Evolutionary conservation across 202 grass and related monocot genomes (phyloP).

Genomic region (Musa balbisiana): DNA sequence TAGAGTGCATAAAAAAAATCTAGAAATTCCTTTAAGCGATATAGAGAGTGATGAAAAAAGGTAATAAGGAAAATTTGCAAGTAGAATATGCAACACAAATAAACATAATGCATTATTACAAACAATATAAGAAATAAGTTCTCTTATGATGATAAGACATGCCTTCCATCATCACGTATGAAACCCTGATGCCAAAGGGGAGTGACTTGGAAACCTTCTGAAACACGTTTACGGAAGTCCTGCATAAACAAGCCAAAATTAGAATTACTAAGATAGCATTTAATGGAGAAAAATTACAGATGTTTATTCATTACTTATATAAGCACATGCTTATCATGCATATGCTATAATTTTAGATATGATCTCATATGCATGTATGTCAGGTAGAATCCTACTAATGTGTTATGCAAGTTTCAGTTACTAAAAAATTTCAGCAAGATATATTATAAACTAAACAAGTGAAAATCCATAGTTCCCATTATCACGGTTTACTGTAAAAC

Average conservation of each 20-base stretch:
- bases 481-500: no score
- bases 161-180: slow-evolving; percentile 82
- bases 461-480: no score
- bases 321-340: no score
- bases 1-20: neutral
- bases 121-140: slow-evolving; percentile 9
- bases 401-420: no score
- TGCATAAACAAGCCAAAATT: slow-evolving; percentile 31
- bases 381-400: no score
- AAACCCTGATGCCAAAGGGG: slow-evolving; percentile 89
- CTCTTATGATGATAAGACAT: slow-evolving; percentile 10
- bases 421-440: no score
- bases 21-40: neutral
- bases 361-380: no score
- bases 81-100: neutral
- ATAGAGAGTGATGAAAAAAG: neutral
- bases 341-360: no score
- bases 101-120: neutral
- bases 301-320: neutral
- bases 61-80: neutral
- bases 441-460: no score
- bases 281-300: neutral
- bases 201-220: slow-evolving; percentile 90
- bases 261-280: slow-evolving; percentile 9
- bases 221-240: slow-evolving; percentile 65